These are phyloP conservation scores for Aspergillus mulundensis DNA, from an alignment of 495 filamentous ascomycete species.

Conservation along the genomic window DNA sequence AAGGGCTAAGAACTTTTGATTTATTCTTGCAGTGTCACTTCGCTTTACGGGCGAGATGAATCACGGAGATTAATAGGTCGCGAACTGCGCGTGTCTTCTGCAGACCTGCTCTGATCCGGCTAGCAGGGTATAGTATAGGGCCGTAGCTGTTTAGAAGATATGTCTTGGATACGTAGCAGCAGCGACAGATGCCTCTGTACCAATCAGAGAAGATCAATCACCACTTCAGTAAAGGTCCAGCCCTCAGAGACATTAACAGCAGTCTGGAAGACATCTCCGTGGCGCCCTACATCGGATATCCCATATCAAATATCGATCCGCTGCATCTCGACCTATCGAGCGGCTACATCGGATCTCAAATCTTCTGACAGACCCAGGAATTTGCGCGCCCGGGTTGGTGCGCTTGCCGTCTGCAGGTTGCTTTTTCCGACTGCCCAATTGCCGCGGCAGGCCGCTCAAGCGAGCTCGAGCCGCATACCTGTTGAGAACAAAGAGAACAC, in stretches of 20 bases:
- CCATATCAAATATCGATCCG: no score
- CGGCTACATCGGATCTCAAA: slow-evolving; percentile 2
- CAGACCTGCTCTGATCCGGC: background rate
- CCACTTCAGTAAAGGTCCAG: background rate
- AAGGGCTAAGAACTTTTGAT: background rate
- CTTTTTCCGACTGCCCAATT: background rate
- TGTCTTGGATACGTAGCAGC: background rate
- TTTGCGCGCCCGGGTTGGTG: background rate
- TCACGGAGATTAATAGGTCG: background rate
- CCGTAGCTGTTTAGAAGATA: background rate
- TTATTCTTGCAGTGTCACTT: background rate
- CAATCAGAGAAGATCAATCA: background rate
- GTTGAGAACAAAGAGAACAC: background rate
- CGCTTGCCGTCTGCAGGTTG: background rate
- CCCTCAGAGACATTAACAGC: background rate
- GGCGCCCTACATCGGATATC: background rate
- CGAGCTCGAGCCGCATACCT: background rate
- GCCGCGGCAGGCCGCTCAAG: background rate
- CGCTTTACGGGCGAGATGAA: background rate
- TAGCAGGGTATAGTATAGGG: background rate
- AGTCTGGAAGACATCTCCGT: background rate
- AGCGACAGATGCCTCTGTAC: background rate
- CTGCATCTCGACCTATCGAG: background rate
- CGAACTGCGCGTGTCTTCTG: background rate
- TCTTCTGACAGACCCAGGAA: background rate